Evolutionary conservation across 148 eudicot genomes (phyloP).

Genomic region (Arctostaphylos glauca): DNA sequence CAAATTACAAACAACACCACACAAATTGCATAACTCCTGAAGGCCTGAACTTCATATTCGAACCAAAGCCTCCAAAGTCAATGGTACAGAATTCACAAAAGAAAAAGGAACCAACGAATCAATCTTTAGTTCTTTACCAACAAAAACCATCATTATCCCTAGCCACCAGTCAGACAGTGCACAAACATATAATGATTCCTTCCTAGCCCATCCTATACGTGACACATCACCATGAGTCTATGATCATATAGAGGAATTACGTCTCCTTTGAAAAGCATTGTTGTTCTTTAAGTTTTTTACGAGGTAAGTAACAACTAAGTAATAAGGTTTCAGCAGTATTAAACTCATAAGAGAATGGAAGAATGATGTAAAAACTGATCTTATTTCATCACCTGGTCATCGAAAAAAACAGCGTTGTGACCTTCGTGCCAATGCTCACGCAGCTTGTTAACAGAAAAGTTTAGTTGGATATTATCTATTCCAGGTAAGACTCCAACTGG

Average conservation of each 20-base stretch:
- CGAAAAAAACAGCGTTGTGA: slow-evolving; percentile 54
- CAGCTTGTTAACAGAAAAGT: slow-evolving; percentile 46
- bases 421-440: slow-evolving; percentile 53
- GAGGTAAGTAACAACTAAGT: slow-evolving; percentile 6
- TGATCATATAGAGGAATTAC: neutral
- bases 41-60: neutral
- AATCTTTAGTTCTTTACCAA: neutral
- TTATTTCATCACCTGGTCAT: slow-evolving; percentile 58
- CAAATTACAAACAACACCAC: neutral
- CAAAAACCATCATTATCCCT: neutral
- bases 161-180: neutral
- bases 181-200: too few relatives aligned
- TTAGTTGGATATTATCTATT: slow-evolving; percentile 28
- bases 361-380: slow-evolving; percentile 8
- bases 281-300: neutral
- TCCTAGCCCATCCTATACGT: neutral
- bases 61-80: slow-evolving; percentile 4
- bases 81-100: neutral
- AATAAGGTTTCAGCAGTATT: neutral
- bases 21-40: neutral
- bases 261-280: neutral
- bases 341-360: slow-evolving; percentile 2
- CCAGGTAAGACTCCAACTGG: slow-evolving; percentile 31
- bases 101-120: neutral
- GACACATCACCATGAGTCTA: neutral